These are phyloP conservation scores for Cornus controversa DNA, from an alignment of 148 eudicot genomes.

Conservation along the genomic window DNA sequence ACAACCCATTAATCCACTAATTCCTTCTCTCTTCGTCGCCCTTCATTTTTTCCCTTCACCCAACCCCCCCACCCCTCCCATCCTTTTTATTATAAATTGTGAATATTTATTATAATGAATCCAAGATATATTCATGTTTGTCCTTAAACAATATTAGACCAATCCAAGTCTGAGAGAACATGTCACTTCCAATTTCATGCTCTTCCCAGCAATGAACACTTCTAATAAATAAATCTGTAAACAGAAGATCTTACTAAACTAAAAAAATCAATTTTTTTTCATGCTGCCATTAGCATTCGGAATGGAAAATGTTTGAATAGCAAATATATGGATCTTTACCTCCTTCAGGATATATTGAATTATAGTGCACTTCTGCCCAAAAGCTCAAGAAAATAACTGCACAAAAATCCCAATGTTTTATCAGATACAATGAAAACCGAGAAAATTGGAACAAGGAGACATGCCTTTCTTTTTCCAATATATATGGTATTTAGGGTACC, in stretches of 20 bases:
- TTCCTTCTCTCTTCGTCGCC: not conserved
- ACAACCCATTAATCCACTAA: not conserved
- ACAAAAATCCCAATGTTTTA: not conserved
- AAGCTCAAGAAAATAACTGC: conserved; percentile 79
- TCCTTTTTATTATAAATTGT: not conserved
- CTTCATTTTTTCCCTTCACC: too few relatives aligned
- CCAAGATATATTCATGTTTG: not conserved
- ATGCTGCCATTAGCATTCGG: not conserved
- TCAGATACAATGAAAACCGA: not conserved
- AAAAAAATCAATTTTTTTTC: not conserved
- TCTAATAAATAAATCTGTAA: not conserved
- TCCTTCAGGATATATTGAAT: conserved; percentile 86
- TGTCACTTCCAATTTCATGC: too few relatives aligned
- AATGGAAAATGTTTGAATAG: not conserved
- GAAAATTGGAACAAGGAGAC: not conserved
- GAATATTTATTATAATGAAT: not conserved
- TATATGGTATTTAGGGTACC: conserved; percentile 5
- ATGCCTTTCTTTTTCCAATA: not conserved
- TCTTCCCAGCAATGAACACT: too few relatives aligned
- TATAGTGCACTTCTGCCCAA: conserved; percentile 96
- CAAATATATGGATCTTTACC: conserved; percentile 34
- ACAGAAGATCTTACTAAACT: not conserved
- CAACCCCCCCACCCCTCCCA: too few relatives aligned
- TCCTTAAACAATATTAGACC: not conserved
- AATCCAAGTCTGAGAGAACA: not conserved